Base-by-base conservation (phyloP, 257 asterid species). In the Petrea volubilis region DNA sequence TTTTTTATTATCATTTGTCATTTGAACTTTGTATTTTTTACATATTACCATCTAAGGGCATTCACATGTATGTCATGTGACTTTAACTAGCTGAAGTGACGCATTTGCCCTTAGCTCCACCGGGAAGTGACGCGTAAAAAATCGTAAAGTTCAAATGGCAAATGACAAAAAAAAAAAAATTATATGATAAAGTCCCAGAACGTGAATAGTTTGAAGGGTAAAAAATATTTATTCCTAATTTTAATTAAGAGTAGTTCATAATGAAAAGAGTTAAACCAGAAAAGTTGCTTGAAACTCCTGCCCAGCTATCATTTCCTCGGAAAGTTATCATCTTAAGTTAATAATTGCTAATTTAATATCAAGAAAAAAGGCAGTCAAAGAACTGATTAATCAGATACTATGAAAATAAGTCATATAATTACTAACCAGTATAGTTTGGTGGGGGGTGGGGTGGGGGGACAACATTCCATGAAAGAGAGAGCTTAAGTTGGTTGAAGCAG, bases 401-500 rank as follows among this genome's bases (percentile, higher is more conserved):
- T 8, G 49, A 4, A 15, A 60, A 15, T 59, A 8, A 33, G 7
- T 55, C 24, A 21, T 21, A 3, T 52, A 52, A 52, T 52, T 23
- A 8, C 20, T 44, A 44, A 44, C 51, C 18, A 44, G 14, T 13
- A 49, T 0, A 63, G 72, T 71, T 71, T 34, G 81, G 81, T 41
- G 21, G 66, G 25, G 41, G 1, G 28, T 24, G 66, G 47, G 66
- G 21, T 8, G 18, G 18, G 67, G 69, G 40, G 29, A 17, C 46
- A 64, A 74, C 38, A 49, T 24, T 51, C 38, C 53, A 78, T 36
- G 63, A 74, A 28, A 73, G 80, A 75, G 81, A 80, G 53, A 66
- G 79, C 56, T 65, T 44, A 29, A 31, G 77, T 64, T 71, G 60
- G 81, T 77, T 77, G 81, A 65, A 77, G 28, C 65, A 60, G 69